Base-by-base conservation (phyloP, 2,329 filamentous ascomycete genomes). In the Paracorniculantispora psalliotae region DNA sequence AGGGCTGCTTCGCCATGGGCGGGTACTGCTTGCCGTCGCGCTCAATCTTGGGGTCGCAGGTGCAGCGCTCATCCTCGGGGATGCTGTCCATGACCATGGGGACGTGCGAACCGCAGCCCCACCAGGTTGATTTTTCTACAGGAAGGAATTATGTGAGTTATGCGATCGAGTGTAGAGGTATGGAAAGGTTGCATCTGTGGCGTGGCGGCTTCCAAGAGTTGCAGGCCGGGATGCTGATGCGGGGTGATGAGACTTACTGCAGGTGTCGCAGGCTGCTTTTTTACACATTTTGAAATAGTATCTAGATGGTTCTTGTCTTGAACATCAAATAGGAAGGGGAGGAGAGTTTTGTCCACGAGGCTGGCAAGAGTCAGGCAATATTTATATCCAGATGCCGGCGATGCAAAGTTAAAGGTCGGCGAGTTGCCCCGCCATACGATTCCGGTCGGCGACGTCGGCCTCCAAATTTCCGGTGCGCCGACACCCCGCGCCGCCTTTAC, bases 21-120 rank as follows among this genome's bases (percentile, higher is more conserved):
- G 87, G 87, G 67, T 89, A 90, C 67, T 79, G 66, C 66, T 81
- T 82, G 48, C 84, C 85, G 58, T 83, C 79, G 43, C 77, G 76
- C 67, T 85, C 80, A 62, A 89, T 76, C 68, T 82, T 82, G 28
- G 87, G 87, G 65, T 80, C 76, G 69, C 88, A 91, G 25, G 75
- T 77, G 76, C 88, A 91, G 73, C 86, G 82, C 43, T 89, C 77
- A 6, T 76, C 72, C 37, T 77, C 73, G 4, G 84, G 79, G 46
- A 90, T 70, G 26, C 70, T 67, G 69, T 86, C 82, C 76, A 91
- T 82, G 65, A 90, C 86, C 17, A 71, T 71, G 13, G 82, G 74
- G 64, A 88, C 75, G 73, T 89, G 84, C 61, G 66, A 76, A 62
- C 85, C 85, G 71, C 86, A 89, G 62, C 86, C 86, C 74, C 77